Evolutionary conservation across 305 asterid genomes (phyloP).

Genomic region (Plantago rigida): DNA sequence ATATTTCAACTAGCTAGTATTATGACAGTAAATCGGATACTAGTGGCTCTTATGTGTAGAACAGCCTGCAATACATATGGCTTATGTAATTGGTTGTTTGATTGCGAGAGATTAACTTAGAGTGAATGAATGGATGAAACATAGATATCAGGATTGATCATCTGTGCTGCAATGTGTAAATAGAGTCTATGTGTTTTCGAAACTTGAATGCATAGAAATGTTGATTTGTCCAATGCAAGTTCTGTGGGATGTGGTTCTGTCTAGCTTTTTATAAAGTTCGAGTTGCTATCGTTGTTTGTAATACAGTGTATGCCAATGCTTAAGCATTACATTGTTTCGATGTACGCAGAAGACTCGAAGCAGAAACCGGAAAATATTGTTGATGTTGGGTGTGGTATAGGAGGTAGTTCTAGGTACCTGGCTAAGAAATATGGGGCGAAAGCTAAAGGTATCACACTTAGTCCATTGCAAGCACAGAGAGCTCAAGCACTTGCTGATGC

Average conservation of each 20-base stretch:
- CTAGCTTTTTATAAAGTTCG: not conserved
- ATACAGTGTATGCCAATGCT: not conserved
- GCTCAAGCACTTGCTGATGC: constrained; percentile 74
- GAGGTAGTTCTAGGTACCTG: constrained; percentile 82
- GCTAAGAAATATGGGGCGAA: constrained; percentile 64
- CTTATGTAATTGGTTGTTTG: too few relatives aligned
- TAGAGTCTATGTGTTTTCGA: too few relatives aligned
- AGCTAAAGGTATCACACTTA: constrained; percentile 64
- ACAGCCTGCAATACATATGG: not conserved
- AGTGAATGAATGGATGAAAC: too few relatives aligned
- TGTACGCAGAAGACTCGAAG: constrained; percentile 40
- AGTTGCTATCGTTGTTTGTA: not conserved
- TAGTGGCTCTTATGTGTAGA: too few relatives aligned
- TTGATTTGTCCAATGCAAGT: too few relatives aligned
- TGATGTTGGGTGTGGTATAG: constrained; percentile 97
- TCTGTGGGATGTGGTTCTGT: not conserved
- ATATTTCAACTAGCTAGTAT: too few relatives aligned
- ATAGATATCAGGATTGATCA: too few relatives aligned
- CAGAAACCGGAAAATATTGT: constrained; percentile 52
- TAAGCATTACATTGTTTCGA: not conserved
- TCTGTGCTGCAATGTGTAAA: too few relatives aligned
- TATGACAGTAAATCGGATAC: too few relatives aligned
- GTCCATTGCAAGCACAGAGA: constrained; percentile 93
- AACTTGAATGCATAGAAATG: too few relatives aligned
- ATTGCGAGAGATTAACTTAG: too few relatives aligned